Base-by-base conservation (phyloP, 176 grass and related monocot genomes). In the Melocanna baccifera region DNA sequence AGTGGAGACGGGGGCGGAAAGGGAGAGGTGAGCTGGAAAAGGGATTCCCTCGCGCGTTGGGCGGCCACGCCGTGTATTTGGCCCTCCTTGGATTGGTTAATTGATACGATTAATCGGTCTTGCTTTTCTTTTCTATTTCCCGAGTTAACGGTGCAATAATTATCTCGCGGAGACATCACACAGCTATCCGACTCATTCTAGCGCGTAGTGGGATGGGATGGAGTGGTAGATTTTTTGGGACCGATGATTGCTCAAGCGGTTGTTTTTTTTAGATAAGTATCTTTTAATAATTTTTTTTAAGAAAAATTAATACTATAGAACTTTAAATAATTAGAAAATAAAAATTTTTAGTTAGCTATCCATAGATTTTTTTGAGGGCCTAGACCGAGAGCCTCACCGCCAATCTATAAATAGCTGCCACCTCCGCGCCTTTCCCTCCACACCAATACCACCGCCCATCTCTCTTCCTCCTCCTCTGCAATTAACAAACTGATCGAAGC, bases 361-460 rank as follows among this genome's bases (percentile, higher is more conserved):
- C n/a, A n/a, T n/a, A n/a, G n/a, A n/a, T n/a, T n/a, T n/a, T n/a
- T 83, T 78, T 2, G 25, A 23, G 34, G n/a, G 2, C 23, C 23
- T 3, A 52, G 13, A 2, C 43, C 4, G 12, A 62, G 39, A 19
- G 73, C 15, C 39, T 72, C 40, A 23, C 51, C 63, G 34, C 83
- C 86, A 78, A 88, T 88, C 83, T 91, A 85, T 91, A 85, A 91
- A 91, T 91, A 91, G 59, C 59, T 75, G 85, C 80, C 85, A 84
- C 69, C 42, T 75, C 85, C 61, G 14, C 7, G 25, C 69, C 81
- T 57, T 80, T 84, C 34, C 85, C 81, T 80, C 62, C 80, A 80
- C 69, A 80, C 68, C 62, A 58, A 51, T 69, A 75, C 51, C 77
- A 76, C 46, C 70, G 20, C 79, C 48, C 71, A 40, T 30, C 46